Base-by-base conservation (phyloP, 2,329 filamentous ascomycete species). In the Trichoderma atrobrunneum region DNA sequence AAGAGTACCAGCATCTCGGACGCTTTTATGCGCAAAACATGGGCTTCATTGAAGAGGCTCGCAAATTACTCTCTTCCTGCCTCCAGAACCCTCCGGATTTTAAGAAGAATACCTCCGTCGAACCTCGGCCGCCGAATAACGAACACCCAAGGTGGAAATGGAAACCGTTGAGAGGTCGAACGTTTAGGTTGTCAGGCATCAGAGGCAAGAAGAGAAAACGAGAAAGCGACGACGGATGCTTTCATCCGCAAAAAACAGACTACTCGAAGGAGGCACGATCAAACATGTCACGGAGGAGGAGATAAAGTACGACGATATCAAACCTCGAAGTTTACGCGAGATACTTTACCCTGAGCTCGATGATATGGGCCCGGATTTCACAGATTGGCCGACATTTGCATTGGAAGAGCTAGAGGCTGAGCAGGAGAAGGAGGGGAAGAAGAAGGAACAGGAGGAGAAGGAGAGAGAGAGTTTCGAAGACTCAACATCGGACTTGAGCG, bases 91-190 rank as follows among this genome's bases (percentile, higher is more conserved):
- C 7, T 7, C n/a, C 10, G 21, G 57, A 34, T 21, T 5, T 7
- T 1, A 3, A 30, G 8, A 12, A 16, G 39, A n/a, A n/a, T 14
- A 8, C 11, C 7, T 0, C 30, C 10, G 7, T 21, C 3, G 2
- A 30, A 34, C n/a, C 28, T 3, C 28, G 1, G 3, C 7, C 21
- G 1, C 2, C 24, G 21, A 57, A 28, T 0, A 28, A 11, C 4
- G 14, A 28, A 73, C 86, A 75, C 7, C 10, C 48, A 54, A 54
- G 3, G 21, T 21, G n/a, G 48, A 14, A 0, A 24, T 21, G n/a
- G 48, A 54, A 7, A 24, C 48, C 48, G 11, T 14, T 54, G 21
- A 54, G n/a, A 11, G 48, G 21, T 11, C 48, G 8, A 24, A 5
- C 11, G 5, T 24, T 24, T 12, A 14, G 5, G 11, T 54, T 12